Conservation (phyloP, 2,329 filamentous ascomycete species). For the Magnaporthiopsis poae region DNA sequence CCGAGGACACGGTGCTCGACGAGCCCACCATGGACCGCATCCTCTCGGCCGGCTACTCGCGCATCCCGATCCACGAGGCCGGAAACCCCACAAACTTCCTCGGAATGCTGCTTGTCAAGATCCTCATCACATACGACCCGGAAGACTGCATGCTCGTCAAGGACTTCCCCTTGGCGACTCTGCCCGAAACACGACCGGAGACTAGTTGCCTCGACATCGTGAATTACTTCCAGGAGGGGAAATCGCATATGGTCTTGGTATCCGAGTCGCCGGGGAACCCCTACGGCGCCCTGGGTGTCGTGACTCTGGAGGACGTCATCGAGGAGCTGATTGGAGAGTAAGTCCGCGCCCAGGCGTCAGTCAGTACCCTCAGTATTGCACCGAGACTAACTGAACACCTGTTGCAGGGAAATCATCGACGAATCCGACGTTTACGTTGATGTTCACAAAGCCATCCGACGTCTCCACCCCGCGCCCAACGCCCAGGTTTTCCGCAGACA, state of each 20-base stretch:
- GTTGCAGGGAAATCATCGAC: slow-evolving; percentile 81
- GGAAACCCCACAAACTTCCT: slow-evolving; percentile 82
- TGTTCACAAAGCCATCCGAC: slow-evolving; percentile 93
- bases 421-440: slow-evolving; percentile 98
- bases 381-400: slow-evolving; percentile 1
- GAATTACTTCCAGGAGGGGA: slow-evolving; percentile 99
- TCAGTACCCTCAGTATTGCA: background rate
- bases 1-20: slow-evolving; percentile 85
- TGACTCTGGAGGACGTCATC: slow-evolving; percentile 95
- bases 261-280: slow-evolving; percentile 85
- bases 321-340: slow-evolving; percentile 97
- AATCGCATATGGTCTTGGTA: slow-evolving; percentile 96
- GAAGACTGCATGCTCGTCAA: slow-evolving; percentile 80
- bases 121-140: slow-evolving; percentile 95
- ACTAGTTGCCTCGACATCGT: slow-evolving; percentile 97
- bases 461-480: slow-evolving; percentile 74
- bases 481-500: slow-evolving; percentile 42
- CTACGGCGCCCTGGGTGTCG: slow-evolving; percentile 80
- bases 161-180: slow-evolving; percentile 84
- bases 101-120: slow-evolving; percentile 96
- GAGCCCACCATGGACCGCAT: slow-evolving; percentile 92
- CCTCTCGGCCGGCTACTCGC: slow-evolving; percentile 83
- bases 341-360: slow-evolving; percentile 23
- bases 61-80: slow-evolving; percentile 86
- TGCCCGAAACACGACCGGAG: slow-evolving; percentile 88